Evolutionary conservation across 805 yeast genomes (phyloP), one percentile per base, ranked within the genome.

Genomic region (Teunomyces panamensis): DNA sequence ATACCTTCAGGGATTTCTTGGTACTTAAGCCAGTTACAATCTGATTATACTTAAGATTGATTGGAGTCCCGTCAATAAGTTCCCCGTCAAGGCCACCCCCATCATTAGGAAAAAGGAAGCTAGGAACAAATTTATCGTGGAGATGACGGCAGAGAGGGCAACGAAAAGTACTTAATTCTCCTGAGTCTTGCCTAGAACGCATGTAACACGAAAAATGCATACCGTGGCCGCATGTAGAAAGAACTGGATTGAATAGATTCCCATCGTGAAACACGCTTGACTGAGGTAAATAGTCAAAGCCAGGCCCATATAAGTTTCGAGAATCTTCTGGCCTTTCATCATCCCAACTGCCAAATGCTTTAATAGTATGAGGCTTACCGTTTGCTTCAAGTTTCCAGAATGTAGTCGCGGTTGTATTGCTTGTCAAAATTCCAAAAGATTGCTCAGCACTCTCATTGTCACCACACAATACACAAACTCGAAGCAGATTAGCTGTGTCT

Each of bases 371-470:
- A 1, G 46, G 56, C 41, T 41, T 30, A 14, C 54, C 54, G 5
- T 53, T 51, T 5, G 32, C 46, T 2, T 80, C 79, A 10, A 78
- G 47, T 37, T 67, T 69, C 79, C 86, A 79, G 45, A 81, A 76
- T 0, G 70, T 62, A 0, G 83, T 73, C 0, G 83, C 66, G 13
- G 65, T 64, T 2, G 75, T 68, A 10, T 74, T 69, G 29, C 75
- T 73, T 3, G 78, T 75, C 1, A 89, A 83, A n/a, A 82, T 61
- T 9, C 87, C 87, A 62, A 85, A 78, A 0, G 79, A 50, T 30
- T 78, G 78, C 11, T 72, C 65, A 9, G 39, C n/a, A 3, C 49
- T 45, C 36, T 58, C 64, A 5, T 34, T 30, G 20, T 60, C 65
- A 1, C 66, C 66, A 48, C 65, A 62, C 11, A 56, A 52, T 9